Evolutionary conservation across 2,329 filamentous ascomycete species (phyloP), one percentile per base, ranked within the genome.

Genomic region (Monascus ruber): DNA sequence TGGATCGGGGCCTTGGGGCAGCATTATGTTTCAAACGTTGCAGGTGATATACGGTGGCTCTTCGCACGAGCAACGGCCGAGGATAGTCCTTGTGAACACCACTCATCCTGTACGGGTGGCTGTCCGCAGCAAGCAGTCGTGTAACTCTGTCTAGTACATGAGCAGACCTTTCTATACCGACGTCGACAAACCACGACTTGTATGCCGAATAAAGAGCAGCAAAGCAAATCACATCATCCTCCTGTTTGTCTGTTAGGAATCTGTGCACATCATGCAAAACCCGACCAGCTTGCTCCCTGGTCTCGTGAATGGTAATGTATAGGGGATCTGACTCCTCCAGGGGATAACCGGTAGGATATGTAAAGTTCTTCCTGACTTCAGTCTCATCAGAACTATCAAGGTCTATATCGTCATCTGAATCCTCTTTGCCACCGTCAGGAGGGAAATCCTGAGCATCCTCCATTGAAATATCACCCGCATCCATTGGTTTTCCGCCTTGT

Each of bases 211-310:
- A 98, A 2, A 98, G 66, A 1, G 88, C 79, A 24, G 87, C 94
- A 64, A 98, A 98, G 63, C 87, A 95, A 10, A 84, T 79, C 1
- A 98, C 91, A 57, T 98, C 91, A 55, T 98, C 91, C 58, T 96
- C 85, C 56, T 94, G 88, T 44, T 89, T 80, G 44, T 78, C 68
- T 11, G 77, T 81, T 42, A 98, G 68, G 66, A 95, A 98, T 1
- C 72, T 65, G 61, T 98, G 93, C 1, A 93, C 86, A 39, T 76
- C 75, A 46, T 91, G 89, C 24, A 98, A 69, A 1, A 89, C 74
- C 51, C 79, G 73, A 5, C 93, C 91, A 28, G 93, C 76, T 36
- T 81, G 73, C 44, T 89, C 82, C 29, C 91, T 83, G 35, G 94
- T 72, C 29, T 77, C 71, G 53, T 98, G 91, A 10, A 98, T 81